These are phyloP conservation scores for Microcyclospora pomicola DNA, from an alignment of 2,329 filamentous ascomycete genomes.

Conservation along the genomic window DNA sequence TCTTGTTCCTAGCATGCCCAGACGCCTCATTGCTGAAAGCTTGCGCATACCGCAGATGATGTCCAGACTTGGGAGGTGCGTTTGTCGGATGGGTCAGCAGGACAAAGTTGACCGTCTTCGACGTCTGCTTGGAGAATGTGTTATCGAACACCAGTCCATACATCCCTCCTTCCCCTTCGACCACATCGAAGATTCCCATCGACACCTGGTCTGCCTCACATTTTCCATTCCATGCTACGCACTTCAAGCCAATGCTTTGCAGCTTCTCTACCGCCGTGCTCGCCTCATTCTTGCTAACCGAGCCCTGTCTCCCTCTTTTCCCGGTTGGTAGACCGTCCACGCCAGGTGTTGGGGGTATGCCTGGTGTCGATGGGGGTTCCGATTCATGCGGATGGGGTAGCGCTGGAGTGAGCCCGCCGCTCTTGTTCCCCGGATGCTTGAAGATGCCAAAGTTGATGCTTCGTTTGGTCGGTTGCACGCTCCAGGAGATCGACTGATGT, in stretches of 20 bases:
- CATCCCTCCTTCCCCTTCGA: conserved; percentile 65
- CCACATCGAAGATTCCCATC: conserved; percentile 76
- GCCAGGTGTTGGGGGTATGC: conserved; percentile 17
- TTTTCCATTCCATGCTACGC: conserved; percentile 71
- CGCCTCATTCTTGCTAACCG: conserved; percentile 30
- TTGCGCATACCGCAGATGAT: conserved; percentile 49
- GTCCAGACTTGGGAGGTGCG: conserved; percentile 58
- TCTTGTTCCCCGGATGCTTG: conserved; percentile 74
- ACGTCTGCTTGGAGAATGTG: conserved; percentile 89
- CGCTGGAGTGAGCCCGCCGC: conserved; percentile 32
- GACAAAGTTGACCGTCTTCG: conserved; percentile 90
- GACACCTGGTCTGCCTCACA: conserved; percentile 94
- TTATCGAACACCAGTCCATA: conserved; percentile 97
- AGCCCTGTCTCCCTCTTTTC: conserved; percentile 30
- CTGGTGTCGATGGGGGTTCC: conserved; percentile 22
- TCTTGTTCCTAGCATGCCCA: conserved; percentile 23
- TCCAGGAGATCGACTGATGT: conserved; percentile 92
- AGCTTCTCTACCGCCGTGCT: conserved; percentile 56
- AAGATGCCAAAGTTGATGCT: conserved; percentile 97
- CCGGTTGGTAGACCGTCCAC: conserved; percentile 25
- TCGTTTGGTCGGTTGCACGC: conserved; percentile 93
- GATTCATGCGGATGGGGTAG: conserved; percentile 29
- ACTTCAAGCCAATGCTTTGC: conserved; percentile 46
- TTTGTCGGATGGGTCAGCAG: conserved; percentile 85
- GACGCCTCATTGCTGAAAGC: conserved; percentile 35